Conservation (phyloP, 2,329 filamentous ascomycete species). For the Epichloe sibirici region DNA sequence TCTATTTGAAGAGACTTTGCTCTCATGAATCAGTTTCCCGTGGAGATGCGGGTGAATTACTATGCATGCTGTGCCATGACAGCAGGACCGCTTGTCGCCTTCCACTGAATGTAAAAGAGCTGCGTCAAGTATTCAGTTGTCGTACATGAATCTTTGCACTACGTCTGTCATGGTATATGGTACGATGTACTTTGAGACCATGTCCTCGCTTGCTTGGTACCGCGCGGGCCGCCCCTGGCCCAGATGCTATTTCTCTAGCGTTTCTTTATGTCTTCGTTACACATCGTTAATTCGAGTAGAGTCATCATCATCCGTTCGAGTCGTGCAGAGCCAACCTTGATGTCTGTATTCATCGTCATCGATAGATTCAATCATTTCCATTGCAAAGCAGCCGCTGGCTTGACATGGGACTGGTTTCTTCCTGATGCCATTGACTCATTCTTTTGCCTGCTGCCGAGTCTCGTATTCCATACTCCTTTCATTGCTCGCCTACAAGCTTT, state of each 20-base stretch:
- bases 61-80: not conserved
- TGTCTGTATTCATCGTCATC: not conserved
- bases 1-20: not conserved
- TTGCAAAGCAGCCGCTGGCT: not conserved
- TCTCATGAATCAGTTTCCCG: not conserved
- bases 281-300: not conserved
- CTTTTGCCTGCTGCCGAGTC: not conserved
- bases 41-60: not conserved
- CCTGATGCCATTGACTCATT: not conserved
- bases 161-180: not conserved
- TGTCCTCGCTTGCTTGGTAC: too few relatives aligned
- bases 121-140: not conserved
- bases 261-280: not conserved
- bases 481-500: conserved; percentile 15
- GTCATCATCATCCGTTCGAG: not conserved
- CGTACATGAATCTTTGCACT: conserved; percentile 1
- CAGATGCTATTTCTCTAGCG: not conserved
- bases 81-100: not conserved
- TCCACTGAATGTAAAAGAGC: not conserved
- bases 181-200: not conserved
- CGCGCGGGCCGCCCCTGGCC: too few relatives aligned
- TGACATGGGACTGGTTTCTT: not conserved
- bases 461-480: not conserved
- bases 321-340: not conserved
- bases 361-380: not conserved